phyloP scores from a whole-genome alignment of 805 yeast species.

The Metschnikowia proteae region DNA sequence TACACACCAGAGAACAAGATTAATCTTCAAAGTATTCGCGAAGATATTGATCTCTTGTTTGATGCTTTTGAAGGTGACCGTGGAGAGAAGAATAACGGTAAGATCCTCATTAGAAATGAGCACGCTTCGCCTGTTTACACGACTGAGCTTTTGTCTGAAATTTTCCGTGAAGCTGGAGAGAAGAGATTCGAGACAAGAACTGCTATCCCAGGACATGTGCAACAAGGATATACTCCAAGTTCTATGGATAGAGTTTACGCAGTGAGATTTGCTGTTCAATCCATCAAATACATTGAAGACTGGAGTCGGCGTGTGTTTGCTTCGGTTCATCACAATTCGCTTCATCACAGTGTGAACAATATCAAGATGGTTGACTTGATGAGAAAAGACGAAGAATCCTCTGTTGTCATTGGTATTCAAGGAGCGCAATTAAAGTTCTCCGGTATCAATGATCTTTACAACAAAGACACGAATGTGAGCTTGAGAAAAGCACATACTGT shows the following conservation, averaged over 20 bases:
- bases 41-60: conserved; percentile 43
- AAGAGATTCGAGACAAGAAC: conserved; percentile 86
- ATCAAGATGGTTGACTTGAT: conserved; percentile 20
- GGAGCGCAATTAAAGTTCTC: conserved; percentile 62
- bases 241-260: conserved; percentile 92
- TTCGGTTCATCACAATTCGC: conserved; percentile 16
- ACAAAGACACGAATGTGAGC: conserved; percentile 53
- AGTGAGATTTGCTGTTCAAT: conserved; percentile 83
- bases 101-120: conserved; percentile 78
- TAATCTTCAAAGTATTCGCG: conserved; percentile 26
- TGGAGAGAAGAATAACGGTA: conserved; percentile 82
- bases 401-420: conserved; percentile 67
- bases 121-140: conserved; percentile 78
- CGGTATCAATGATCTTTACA: conserved; percentile 54
- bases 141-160: conserved; percentile 77
- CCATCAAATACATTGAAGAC: conserved; percentile 78
- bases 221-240: conserved; percentile 94
- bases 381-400: conserved; percentile 21
- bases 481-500: conserved; percentile 63
- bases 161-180: conserved; percentile 72
- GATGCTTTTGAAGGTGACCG: conserved; percentile 67
- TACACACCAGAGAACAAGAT: conserved; percentile 91
- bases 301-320: conserved; percentile 20
- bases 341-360: conserved; percentile 19
- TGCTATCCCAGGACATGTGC: conserved; percentile 97